These are phyloP conservation scores for Aspergillus clavatus DNA, from an alignment of 2,329 filamentous ascomycete genomes.

Conservation along the genomic window DNA sequence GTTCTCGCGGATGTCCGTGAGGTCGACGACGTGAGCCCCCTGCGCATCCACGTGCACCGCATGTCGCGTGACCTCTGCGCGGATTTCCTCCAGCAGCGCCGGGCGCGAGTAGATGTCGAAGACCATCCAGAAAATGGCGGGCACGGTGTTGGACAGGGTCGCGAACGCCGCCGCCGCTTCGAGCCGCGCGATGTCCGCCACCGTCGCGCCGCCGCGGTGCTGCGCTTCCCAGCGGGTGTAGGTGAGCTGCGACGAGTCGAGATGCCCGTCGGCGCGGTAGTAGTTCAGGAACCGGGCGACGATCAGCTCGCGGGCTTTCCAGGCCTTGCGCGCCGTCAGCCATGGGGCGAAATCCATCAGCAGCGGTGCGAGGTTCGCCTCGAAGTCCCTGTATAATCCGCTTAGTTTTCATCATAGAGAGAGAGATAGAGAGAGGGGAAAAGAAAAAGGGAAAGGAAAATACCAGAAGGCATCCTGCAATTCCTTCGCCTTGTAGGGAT, in stretches of 20 bases:
- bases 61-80: conserved; percentile 35
- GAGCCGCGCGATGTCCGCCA: conserved; percentile 22
- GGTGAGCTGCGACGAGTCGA: conserved; percentile 29
- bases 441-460: not conserved
- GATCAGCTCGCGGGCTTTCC: conserved; percentile 34
- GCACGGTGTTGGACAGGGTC: conserved; percentile 41
- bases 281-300: conserved; percentile 37
- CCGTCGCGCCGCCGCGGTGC: conserved; percentile 10
- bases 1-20: conserved; percentile 29
- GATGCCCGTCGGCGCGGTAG: conserved; percentile 35
- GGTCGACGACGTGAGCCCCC: conserved; percentile 23
- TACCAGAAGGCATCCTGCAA: conserved; percentile 5
- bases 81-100: conserved; percentile 35
- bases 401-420: too few relatives aligned
- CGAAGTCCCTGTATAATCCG: conserved; percentile 32
- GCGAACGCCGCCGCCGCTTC: conserved; percentile 31
- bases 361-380: conserved; percentile 28
- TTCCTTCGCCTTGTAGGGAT: conserved; percentile 19
- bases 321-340: conserved; percentile 36
- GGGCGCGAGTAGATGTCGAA: conserved; percentile 42
- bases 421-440: too few relatives aligned
- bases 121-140: conserved; percentile 45
- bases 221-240: conserved; percentile 13
- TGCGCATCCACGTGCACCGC: conserved; percentile 19
- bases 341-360: conserved; percentile 32